Evolutionary conservation across 1,139 yeast genomes (phyloP), one percentile per base, ranked within the genome.

Genomic region (Magnusiomyces tetraspermus): DNA sequence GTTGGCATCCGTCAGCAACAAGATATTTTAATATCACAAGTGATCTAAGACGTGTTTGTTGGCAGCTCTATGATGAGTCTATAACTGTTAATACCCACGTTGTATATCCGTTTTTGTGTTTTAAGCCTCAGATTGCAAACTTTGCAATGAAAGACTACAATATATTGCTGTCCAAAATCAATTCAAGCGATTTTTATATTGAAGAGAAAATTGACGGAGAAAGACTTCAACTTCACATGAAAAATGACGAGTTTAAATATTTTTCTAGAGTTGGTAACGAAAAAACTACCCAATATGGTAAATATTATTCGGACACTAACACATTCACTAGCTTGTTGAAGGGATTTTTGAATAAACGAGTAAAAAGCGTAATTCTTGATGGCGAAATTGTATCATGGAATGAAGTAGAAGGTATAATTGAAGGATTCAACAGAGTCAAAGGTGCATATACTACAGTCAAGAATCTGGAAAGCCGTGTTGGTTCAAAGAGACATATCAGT

Each of bases 181-280:
- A 23, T 21, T 6, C 21, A 5, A 23, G 8, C 2, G 49, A 60
- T 6, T 88, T 88, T 62, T 78, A 75, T 53, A 80, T 92, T 26
- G 97, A 92, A 62, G 97, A 92, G 65, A 92, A 92, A 64, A 77
- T 89, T 72, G 97, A 92, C 67, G 98, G 98, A 2, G 97, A 90
- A 64, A 70, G 98, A 58, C 80, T 87, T 64, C 82, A 86, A 51
- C 59, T 89, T 40, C 97, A 92, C 65, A 71, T 76, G 67, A 67
- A 67, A 28, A 63, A 67, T 8, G 68, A 62, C 54, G 72, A 67
- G 2, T 78, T 84, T 61, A 76, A 76, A 56, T 89, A 79, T 67
- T 84, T 70, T 61, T 80, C 89, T 48, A 72, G 97, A 59, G 73
- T 81, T 49, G 83, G 85, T 8, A 79, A 80, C 50, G 92, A 89